Percentiles rank a stretch among this genome's conserved stretches.
These are phyloP conservation scores for Artomyces pyxidatus DNA, from an alignment of 768 basidiomycete species.

Conservation along the genomic window DNA sequence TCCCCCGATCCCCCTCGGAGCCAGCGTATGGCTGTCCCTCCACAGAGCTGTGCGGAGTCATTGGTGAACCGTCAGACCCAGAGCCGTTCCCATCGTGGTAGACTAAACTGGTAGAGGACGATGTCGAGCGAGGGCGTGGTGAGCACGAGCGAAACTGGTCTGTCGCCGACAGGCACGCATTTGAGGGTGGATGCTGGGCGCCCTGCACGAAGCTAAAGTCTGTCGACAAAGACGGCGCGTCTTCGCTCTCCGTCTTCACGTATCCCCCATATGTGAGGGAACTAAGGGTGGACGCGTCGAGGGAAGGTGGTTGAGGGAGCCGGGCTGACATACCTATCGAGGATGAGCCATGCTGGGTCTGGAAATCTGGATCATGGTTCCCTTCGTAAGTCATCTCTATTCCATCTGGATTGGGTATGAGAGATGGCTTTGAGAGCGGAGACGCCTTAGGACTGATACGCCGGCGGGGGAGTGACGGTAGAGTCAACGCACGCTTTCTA, in stretches of 20 bases:
- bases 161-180: background rate
- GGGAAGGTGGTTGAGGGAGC: background rate
- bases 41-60: constrained; percentile 9
- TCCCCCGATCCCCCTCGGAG: background rate
- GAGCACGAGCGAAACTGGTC: background rate
- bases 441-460: background rate
- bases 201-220: background rate
- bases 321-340: background rate
- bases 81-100: background rate
- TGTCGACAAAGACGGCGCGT: background rate
- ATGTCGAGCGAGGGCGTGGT: constrained; percentile 4
- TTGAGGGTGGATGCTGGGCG: background rate
- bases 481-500: constrained; percentile 8
- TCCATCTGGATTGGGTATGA: background rate
- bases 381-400: background rate
- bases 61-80: constrained; percentile 11
- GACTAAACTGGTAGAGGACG: constrained; percentile 6
- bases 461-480: constrained; percentile 6
- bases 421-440: background rate
- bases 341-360: background rate
- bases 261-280: background rate
- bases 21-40: background rate
- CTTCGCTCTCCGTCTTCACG: background rate
- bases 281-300: background rate
- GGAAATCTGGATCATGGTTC: background rate